Percentiles rank a stretch among this genome's conserved stretches.
Conservation (phyloP, 768 basidiomycete species). For the Melanogaster broomeanus region DNA sequence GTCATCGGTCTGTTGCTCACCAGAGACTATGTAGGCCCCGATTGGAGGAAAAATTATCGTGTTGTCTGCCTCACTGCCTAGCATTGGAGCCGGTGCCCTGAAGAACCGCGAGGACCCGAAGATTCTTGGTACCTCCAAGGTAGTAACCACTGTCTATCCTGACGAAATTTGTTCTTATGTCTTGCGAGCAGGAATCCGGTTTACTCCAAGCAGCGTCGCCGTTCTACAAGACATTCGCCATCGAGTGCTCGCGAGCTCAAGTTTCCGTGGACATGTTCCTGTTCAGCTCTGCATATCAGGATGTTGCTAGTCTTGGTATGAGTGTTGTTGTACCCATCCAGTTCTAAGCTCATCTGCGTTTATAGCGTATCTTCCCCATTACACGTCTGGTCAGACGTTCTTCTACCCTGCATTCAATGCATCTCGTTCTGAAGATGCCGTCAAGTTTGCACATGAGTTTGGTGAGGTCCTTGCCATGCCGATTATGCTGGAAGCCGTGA, state of each 20-base stretch:
- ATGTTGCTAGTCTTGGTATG: constrained; percentile 88
- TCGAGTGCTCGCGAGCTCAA: constrained; percentile 96
- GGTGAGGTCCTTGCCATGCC: constrained; percentile 91
- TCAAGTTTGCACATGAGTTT: constrained; percentile 98
- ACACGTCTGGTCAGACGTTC: constrained; percentile 97
- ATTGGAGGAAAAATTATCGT: constrained; percentile 96
- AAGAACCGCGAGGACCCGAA: constrained; percentile 98
- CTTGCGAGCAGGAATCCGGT: constrained; percentile 69
- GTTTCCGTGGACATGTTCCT: constrained; percentile 99
- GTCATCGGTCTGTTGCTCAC: neutral
- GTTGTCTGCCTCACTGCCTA: constrained; percentile 84
- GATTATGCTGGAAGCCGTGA: constrained; percentile 95
- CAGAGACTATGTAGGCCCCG: constrained; percentile 53
- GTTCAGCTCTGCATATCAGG: constrained; percentile 91
- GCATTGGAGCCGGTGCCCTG: constrained; percentile 83
- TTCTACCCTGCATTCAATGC: constrained; percentile 99
- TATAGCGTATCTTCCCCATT: constrained; percentile 88
- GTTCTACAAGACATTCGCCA: constrained; percentile 99
- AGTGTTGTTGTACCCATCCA: neutral
- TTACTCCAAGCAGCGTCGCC: constrained; percentile 90
- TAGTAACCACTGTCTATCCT: constrained; percentile 23
- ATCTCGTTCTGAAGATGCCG: constrained; percentile 87
- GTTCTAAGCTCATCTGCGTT: constrained; percentile 1
- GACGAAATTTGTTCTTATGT: constrained; percentile 3
- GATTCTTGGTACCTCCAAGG: constrained; percentile 92